phyloP scores from a whole-genome alignment of 371 early-diverging fungal genomes.

The Mortierella polycephala region DNA sequence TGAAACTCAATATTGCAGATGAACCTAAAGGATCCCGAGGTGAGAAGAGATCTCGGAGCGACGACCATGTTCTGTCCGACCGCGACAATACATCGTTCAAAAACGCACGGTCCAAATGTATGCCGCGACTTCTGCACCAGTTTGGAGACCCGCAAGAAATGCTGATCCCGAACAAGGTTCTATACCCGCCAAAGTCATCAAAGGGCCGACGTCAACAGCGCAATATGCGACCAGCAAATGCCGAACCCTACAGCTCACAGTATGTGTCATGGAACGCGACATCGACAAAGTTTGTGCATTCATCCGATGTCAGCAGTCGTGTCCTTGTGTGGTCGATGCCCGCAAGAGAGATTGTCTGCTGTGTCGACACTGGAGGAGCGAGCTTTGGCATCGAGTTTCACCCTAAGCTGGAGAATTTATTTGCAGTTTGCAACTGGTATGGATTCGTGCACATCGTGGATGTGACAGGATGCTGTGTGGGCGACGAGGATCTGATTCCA shows the following conservation, averaged over 20 bases:
- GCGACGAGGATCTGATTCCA: conserved; percentile 35
- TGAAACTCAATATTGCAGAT: not conserved
- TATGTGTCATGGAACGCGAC: conserved; percentile 68
- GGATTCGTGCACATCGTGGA: conserved; percentile 70
- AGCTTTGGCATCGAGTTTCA: conserved; percentile 67
- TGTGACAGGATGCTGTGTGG: conserved; percentile 45
- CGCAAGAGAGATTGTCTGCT: conserved; percentile 53
- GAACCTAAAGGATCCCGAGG: not conserved
- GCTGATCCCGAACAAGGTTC: conserved; percentile 20
- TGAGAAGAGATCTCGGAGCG: conserved; percentile 5
- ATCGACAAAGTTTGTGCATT: conserved; percentile 66
- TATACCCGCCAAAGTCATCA: conserved; percentile 9
- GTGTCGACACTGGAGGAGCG: conserved; percentile 64
- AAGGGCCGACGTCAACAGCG: conserved; percentile 5
- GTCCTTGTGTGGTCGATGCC: conserved; percentile 65
- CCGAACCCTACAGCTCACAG: conserved; percentile 54
- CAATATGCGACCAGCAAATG: not conserved
- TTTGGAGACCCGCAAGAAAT: conserved; percentile 33
- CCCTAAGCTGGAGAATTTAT: conserved; percentile 63
- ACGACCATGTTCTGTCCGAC: conserved; percentile 1
- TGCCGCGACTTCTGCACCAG: conserved; percentile 25
- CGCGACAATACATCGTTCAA: not conserved
- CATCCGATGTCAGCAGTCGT: conserved; percentile 61
- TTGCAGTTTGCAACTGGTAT: conserved; percentile 67
- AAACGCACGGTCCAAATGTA: not conserved